phyloP scores from a whole-genome alignment of 768 basidiomycete species.

The Suillus cothurnatus region DNA sequence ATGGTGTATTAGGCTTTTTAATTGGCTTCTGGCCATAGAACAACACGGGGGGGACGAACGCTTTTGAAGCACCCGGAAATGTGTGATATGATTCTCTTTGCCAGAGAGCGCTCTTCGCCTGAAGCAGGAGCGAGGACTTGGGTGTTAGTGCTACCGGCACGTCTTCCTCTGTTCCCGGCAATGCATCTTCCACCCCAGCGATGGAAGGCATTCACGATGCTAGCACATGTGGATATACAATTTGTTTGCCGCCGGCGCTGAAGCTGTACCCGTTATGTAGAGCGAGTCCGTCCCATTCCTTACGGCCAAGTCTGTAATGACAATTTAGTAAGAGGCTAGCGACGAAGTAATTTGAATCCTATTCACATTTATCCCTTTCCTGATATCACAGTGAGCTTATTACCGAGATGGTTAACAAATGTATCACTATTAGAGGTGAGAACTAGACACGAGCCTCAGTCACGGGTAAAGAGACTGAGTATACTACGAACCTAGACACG shows the following conservation, averaged over 20 bases:
- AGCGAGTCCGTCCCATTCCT: constrained; percentile 57
- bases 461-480: too few species aligned
- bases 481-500: too few species aligned
- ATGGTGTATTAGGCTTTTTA: constrained; percentile 34
- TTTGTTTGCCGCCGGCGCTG: constrained; percentile 59
- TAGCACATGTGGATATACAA: constrained; percentile 57
- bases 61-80: constrained; percentile 18
- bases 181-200: constrained; percentile 34
- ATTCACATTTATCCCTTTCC: constrained; percentile 72
- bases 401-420: constrained; percentile 53
- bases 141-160: constrained; percentile 17
- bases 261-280: constrained; percentile 43
- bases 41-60: constrained; percentile 55
- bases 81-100: constrained; percentile 25
- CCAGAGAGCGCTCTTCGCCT: constrained; percentile 5
- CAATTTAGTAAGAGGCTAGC: constrained; percentile 11
- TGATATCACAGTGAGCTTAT: constrained; percentile 61
- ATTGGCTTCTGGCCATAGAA: constrained; percentile 56
- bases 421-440: constrained; percentile 80
- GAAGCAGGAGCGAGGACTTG: constrained; percentile 11
- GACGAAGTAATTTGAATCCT: constrained; percentile 6
- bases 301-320: constrained; percentile 56
- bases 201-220: constrained; percentile 53
- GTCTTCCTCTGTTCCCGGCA: constrained; percentile 23
- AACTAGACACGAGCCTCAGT: too few species aligned